A percentile compares a stretch with the other conserved stretches of the same genome.
These are phyloP conservation scores for Aspergillus novoparasiticus DNA, from an alignment of 2,329 filamentous ascomycete species.

Conservation along the genomic window DNA sequence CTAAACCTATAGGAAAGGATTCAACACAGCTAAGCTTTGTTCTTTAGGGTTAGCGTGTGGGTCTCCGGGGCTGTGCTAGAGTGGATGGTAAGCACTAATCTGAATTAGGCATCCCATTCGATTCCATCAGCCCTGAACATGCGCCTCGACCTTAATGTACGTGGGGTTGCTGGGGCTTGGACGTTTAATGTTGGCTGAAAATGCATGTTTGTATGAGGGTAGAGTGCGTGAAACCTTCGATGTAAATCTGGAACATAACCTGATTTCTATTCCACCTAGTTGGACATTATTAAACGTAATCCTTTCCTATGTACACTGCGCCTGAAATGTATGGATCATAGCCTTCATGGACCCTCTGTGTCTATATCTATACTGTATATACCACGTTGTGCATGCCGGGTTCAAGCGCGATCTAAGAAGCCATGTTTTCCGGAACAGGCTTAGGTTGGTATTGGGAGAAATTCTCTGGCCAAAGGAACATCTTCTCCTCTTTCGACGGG, in stretches of 20 bases:
- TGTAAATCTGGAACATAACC: neutral
- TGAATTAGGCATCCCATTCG: neutral
- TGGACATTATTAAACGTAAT: neutral
- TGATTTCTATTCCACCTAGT: neutral
- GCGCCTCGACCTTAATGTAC: neutral
- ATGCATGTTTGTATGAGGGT: neutral
- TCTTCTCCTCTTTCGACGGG: slow-evolving; percentile 61
- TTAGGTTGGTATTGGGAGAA: slow-evolving; percentile 52
- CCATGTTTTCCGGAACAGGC: slow-evolving; percentile 19
- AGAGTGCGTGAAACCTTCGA: neutral
- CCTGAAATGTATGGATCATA: neutral
- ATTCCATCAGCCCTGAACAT: neutral
- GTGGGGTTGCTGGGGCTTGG: neutral
- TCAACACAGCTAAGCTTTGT: neutral
- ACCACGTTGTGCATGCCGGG: neutral
- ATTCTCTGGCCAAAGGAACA: slow-evolving; percentile 64
- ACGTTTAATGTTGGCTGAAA: neutral
- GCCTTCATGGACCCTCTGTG: neutral
- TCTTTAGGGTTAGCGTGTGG: neutral
- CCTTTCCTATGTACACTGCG: neutral
- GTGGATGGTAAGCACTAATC: neutral
- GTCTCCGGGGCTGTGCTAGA: neutral
- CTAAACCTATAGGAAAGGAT: no score
- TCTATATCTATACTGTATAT: neutral
- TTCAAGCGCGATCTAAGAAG: neutral